Evolutionary conservation across 768 basidiomycete genomes (phyloP).

Genomic region (Mycena capillaripes): DNA sequence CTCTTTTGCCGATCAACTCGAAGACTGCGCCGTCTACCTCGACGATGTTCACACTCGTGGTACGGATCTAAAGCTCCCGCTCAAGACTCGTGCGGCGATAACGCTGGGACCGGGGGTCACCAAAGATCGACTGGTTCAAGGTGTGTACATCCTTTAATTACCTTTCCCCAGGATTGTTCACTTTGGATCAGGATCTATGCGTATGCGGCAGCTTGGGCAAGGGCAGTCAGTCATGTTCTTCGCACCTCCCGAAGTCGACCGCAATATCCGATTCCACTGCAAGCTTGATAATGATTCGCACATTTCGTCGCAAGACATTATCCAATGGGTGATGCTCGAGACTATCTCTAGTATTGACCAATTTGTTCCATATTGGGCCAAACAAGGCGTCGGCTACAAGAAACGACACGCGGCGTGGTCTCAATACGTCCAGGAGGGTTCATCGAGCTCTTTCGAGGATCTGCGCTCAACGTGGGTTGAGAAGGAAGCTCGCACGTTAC

Average conservation of each 20-base stretch:
- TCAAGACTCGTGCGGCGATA: conserved; percentile 56
- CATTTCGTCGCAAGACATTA: conserved; percentile 48
- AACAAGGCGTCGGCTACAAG: conserved; percentile 16
- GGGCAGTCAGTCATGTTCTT: conserved; percentile 65
- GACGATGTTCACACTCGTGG: conserved; percentile 68
- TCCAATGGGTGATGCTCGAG: conserved; percentile 57
- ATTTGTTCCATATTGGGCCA: too few species aligned
- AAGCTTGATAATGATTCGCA: conserved; percentile 17
- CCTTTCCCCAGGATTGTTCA: conserved; percentile 2
- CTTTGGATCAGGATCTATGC: conserved; percentile 52
- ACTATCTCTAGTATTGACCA: conserved; percentile 9
- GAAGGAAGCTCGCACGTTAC: conserved; percentile 3
- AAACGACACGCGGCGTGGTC: conserved; percentile 4
- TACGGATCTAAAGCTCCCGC: conserved; percentile 66
- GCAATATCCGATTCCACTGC: conserved; percentile 40
- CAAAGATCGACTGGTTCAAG: conserved; percentile 67
- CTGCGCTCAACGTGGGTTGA: conserved; percentile 6
- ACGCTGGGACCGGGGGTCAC: conserved; percentile 65
- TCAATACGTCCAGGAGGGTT: neutral
- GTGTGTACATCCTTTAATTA: conserved; percentile 41
- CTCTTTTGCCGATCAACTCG: conserved; percentile 47
- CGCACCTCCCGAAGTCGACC: conserved; percentile 57
- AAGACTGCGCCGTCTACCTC: too few species aligned
- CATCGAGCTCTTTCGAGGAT: neutral
- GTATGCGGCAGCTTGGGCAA: conserved; percentile 59